Conservation (phyloP, 2,329 filamentous ascomycete species). For the Exophiala sideris region DNA sequence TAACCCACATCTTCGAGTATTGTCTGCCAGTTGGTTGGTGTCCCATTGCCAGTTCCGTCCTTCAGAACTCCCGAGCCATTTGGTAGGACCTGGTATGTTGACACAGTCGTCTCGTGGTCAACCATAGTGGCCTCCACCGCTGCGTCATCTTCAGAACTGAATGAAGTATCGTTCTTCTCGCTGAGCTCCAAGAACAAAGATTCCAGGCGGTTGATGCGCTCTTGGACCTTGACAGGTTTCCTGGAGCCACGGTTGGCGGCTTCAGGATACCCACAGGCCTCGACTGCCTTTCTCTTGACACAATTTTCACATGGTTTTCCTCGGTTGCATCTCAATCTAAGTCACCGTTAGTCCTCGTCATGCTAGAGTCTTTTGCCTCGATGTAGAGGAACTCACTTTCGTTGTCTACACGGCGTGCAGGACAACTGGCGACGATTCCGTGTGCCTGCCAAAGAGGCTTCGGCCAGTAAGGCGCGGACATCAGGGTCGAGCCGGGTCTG, state of each 20-base stretch:
- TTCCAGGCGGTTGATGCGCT: slow-evolving; percentile 2
- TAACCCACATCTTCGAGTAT: not conserved
- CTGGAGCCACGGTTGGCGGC: not conserved
- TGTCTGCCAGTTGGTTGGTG: not conserved
- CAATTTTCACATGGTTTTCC: slow-evolving; percentile 1
- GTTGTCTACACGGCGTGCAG: slow-evolving; percentile 2
- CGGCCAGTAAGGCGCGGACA: not conserved
- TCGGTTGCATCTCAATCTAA: slow-evolving; percentile 1
- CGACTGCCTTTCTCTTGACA: not conserved
- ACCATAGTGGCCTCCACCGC: too few species aligned
- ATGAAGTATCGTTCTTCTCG: not conserved
- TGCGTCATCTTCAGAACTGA: not conserved
- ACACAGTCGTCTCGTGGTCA: too few species aligned
- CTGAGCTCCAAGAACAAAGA: not conserved
- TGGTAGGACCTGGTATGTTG: not conserved
- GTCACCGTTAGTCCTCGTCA: not conserved
- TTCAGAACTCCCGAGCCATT: not conserved
- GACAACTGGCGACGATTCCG: slow-evolving; percentile 1
- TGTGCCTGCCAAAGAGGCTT: not conserved
- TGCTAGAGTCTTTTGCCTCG: not conserved
- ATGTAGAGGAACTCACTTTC: not conserved
- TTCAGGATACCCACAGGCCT: not conserved
- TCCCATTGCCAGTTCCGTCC: not conserved
- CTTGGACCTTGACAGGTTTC: not conserved
- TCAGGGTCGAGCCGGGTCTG: not conserved